A percentile compares a stretch with the other conserved stretches of the same genome.
Conservation (phyloP, 1,284 basidiomycete species). For the Trametes hirsuta region DNA sequence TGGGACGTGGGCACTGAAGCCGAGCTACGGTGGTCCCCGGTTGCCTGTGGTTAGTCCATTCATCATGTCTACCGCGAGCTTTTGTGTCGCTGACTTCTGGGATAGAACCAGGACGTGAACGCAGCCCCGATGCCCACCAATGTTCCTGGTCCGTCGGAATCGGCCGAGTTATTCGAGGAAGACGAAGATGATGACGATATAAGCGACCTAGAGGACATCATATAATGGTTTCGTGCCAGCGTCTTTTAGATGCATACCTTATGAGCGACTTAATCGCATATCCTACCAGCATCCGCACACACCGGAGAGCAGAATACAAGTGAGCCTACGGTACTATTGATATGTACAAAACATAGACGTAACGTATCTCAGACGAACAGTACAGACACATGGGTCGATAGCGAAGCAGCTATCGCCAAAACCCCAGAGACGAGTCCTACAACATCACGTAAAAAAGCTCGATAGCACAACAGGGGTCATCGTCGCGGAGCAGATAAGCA, state of each 20-base stretch:
- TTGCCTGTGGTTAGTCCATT: slow-evolving; percentile 38
- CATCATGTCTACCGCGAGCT: background rate
- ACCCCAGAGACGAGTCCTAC: background rate
- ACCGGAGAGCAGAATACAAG: background rate
- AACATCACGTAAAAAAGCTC: background rate
- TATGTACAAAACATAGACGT: slow-evolving; percentile 2
- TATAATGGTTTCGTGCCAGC: slow-evolving; percentile 21
- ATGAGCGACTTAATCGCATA: background rate
- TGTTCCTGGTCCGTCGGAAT: background rate
- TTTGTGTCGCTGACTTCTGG: too few relatives aligned
- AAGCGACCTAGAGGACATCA: slow-evolving; percentile 48
- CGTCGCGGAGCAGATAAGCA: background rate
- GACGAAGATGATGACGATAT: slow-evolving; percentile 37
- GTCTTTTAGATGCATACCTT: background rate
- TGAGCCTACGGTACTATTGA: slow-evolving; percentile 7
- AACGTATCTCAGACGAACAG: background rate
- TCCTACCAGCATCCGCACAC: background rate
- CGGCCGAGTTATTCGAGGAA: slow-evolving; percentile 36
- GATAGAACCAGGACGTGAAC: background rate
- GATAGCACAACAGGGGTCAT: background rate
- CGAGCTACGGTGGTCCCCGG: slow-evolving; percentile 60
- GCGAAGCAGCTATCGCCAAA: background rate
- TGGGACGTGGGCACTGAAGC: slow-evolving; percentile 69
- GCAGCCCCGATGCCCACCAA: background rate
- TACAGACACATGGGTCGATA: slow-evolving; percentile 7